These are phyloP conservation scores for Pelargonium nanum DNA, from an alignment of 345 rosid species.

Conservation along the genomic window DNA sequence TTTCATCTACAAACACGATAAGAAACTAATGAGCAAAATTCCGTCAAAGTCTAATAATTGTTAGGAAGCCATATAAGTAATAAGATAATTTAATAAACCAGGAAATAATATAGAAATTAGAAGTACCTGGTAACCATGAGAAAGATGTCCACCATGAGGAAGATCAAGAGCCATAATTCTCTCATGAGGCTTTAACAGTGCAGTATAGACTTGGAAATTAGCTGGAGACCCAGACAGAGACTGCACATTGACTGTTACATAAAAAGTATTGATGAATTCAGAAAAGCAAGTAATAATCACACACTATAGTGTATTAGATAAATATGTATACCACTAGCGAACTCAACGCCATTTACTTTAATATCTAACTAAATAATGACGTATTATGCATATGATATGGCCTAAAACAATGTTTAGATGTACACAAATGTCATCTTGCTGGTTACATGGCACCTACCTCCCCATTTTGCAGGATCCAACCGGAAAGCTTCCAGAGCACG, in stretches of 20 bases:
- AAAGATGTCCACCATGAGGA: conserved; percentile 99
- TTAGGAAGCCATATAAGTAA: neutral
- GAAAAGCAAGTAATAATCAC: neutral
- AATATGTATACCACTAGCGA: no score
- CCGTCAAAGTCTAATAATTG: no score
- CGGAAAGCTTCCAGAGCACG: conserved; percentile 92
- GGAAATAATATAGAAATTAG: conserved; percentile 6
- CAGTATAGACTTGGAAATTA: conserved; percentile 94
- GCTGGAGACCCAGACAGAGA: conserved; percentile 94
- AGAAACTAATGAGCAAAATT: neutral
- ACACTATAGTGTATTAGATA: no score
- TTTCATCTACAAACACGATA: neutral
- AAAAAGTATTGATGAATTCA: conserved; percentile 5
- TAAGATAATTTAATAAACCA: neutral
- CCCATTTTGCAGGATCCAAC: conserved; percentile 97
- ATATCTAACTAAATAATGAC: neutral
- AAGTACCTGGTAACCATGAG: conserved; percentile 96
- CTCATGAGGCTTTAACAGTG: conserved; percentile 83
- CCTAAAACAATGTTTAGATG: neutral
- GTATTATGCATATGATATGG: neutral
- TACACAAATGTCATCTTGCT: neutral
- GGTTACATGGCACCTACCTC: conserved; percentile 41
- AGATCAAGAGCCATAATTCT: conserved; percentile 99
- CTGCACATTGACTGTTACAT: conserved; percentile 82
- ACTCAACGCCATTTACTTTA: no score